Conservation (phyloP, 2,329 filamentous ascomycete species). For the Ophiostoma perfectum region DNA sequence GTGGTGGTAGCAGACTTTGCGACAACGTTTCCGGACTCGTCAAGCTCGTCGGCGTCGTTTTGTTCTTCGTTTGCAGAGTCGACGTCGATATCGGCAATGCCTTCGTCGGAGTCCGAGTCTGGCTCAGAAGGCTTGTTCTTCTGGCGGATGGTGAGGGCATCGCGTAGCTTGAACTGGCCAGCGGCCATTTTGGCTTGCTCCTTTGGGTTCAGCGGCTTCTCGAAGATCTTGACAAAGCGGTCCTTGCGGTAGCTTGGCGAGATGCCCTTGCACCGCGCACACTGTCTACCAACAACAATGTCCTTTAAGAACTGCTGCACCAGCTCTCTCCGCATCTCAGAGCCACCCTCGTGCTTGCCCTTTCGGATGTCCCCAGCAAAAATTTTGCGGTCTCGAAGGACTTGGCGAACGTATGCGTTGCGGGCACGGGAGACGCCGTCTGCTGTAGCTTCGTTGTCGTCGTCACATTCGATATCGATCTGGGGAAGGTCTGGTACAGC, state of each 20-base stretch:
- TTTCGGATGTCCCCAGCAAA: slow-evolving; percentile 47
- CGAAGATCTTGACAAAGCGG: slow-evolving; percentile 87
- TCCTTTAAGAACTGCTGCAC: slow-evolving; percentile 76
- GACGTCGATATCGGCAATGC: slow-evolving; percentile 59
- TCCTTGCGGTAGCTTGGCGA: slow-evolving; percentile 86
- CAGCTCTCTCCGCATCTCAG: slow-evolving; percentile 67
- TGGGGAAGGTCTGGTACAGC: slow-evolving; percentile 37
- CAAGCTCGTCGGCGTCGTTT: slow-evolving; percentile 36
- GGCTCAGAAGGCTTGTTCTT: slow-evolving; percentile 1
- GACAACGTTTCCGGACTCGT: slow-evolving; percentile 53
- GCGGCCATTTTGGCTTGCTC: slow-evolving; percentile 73
- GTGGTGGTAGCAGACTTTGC: slow-evolving; percentile 38
- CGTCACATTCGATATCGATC: slow-evolving; percentile 54
- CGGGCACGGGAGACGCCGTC: slow-evolving; percentile 50
- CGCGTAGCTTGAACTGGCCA: slow-evolving; percentile 58
- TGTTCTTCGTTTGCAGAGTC: slow-evolving; percentile 37
- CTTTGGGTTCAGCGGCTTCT: slow-evolving; percentile 69
- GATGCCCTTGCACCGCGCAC: slow-evolving; percentile 61
- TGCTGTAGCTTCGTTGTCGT: slow-evolving; percentile 53
- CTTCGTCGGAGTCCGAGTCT: slow-evolving; percentile 52
- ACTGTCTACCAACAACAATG: slow-evolving; percentile 65
- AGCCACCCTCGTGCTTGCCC: slow-evolving; percentile 77
- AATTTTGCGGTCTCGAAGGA: slow-evolving; percentile 57
- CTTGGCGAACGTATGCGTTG: slow-evolving; percentile 65
- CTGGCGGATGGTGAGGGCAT: slow-evolving; percentile 43